These are phyloP conservation scores for Dujonia santamariae DNA, from an alignment of 1,139 yeast genomes.

Conservation along the genomic window DNA sequence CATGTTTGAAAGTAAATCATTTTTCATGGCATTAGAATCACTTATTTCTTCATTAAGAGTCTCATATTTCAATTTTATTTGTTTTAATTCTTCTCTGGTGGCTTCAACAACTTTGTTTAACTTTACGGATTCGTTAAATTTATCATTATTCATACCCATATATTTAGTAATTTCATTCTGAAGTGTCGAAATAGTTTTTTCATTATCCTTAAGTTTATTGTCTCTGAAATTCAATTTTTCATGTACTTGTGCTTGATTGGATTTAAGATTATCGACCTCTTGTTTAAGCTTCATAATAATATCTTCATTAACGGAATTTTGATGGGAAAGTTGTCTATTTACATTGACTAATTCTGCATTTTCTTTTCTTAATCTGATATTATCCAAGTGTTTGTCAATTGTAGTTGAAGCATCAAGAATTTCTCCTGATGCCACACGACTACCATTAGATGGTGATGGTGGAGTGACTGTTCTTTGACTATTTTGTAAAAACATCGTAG, in stretches of 20 bases:
- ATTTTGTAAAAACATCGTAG: slow-evolving; percentile 7
- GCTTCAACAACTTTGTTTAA: slow-evolving; percentile 20
- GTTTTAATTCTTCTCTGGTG: slow-evolving; percentile 22
- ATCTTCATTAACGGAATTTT: slow-evolving; percentile 8
- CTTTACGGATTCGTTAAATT: slow-evolving; percentile 17
- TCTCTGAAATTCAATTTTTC: slow-evolving; percentile 21
- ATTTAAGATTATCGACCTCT: background rate
- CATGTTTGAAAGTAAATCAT: slow-evolving; percentile 65
- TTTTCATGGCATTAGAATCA: slow-evolving; percentile 45
- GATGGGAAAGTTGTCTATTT: slow-evolving; percentile 8
- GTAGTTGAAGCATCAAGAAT: slow-evolving; percentile 34
- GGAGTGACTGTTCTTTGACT: slow-evolving; percentile 1
- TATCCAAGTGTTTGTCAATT: slow-evolving; percentile 45
- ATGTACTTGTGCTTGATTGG: background rate
- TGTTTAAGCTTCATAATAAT: slow-evolving; percentile 7
- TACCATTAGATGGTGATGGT: slow-evolving; percentile 8
- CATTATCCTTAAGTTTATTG: slow-evolving; percentile 21
- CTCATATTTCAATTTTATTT: slow-evolving; percentile 7
- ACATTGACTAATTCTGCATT: slow-evolving; percentile 18
- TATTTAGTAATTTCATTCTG: slow-evolving; percentile 22
- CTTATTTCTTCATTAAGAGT: slow-evolving; percentile 22
- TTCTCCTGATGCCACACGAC: slow-evolving; percentile 1
- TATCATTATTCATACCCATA: slow-evolving; percentile 13
- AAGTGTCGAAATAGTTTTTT: slow-evolving; percentile 28
- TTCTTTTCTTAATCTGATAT: slow-evolving; percentile 34